phyloP scores from a whole-genome alignment of 305 asterid species.

The Nicotiana rustica region DNA sequence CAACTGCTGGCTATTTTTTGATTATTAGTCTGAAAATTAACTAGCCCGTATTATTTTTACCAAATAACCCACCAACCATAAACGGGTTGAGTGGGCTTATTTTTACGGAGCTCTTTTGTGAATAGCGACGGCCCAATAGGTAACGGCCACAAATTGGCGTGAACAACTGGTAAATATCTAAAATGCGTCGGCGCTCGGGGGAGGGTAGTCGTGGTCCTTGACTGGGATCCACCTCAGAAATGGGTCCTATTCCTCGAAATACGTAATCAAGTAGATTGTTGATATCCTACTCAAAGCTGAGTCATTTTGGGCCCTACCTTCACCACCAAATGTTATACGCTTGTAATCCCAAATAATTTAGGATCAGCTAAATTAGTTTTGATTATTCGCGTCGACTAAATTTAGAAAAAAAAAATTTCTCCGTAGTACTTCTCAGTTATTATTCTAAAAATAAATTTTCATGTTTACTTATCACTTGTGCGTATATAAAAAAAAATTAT shows the following conservation, averaged over 20 bases:
- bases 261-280: neutral
- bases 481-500: no score
- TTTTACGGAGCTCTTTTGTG: neutral
- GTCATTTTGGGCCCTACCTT: neutral
- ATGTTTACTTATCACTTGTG: no score
- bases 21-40: no score
- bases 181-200: neutral
- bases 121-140: neutral
- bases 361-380: neutral
- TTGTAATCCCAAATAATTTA: neutral
- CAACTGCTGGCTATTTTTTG: no score
- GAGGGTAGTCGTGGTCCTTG: neutral
- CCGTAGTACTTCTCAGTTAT: no score
- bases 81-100: neutral
- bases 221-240: neutral
- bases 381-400: no score
- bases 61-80: neutral
- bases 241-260: neutral
- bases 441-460: no score
- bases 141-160: constrained; percentile 9
- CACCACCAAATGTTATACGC: neutral
- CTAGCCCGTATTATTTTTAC: no score
- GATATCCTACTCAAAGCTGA: constrained; percentile 27
- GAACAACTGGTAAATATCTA: neutral
- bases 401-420: no score